Percentiles rank a stretch among this genome's conserved stretches.
phyloP scores from a whole-genome alignment of 2,329 filamentous ascomycete genomes.

The Blumeria graminis region DNA sequence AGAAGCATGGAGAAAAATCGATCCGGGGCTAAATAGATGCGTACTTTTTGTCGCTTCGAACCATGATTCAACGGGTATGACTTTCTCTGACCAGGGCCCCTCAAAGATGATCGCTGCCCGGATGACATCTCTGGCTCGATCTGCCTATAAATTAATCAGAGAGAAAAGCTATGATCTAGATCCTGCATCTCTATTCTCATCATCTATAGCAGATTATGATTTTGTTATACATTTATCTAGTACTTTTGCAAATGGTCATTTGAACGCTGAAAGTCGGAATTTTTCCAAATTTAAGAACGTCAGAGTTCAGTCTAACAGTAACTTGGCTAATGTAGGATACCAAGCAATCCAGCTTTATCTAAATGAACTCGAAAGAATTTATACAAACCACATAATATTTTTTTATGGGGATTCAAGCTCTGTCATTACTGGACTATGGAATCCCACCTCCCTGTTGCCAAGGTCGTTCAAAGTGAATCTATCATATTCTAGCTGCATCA shows the following conservation, averaged over 20 bases:
- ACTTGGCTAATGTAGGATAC: conserved; percentile 23
- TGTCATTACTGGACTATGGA: conserved; percentile 40
- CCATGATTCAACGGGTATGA: conserved; percentile 50
- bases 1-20: conserved; percentile 65
- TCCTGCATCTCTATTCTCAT: conserved; percentile 40
- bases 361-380: conserved; percentile 40
- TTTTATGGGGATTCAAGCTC: conserved; percentile 42
- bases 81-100: conserved; percentile 54
- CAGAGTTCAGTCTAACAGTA: conserved; percentile 27
- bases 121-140: conserved; percentile 59
- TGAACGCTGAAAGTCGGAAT: conserved; percentile 14
- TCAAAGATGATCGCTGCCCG: conserved; percentile 64
- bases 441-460: conserved; percentile 21
- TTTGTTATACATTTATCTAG: conserved; percentile 46
- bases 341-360: conserved; percentile 40
- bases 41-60: conserved; percentile 64
- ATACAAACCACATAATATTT: conserved; percentile 48
- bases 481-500: conserved; percentile 35
- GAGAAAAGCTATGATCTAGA: conserved; percentile 28
- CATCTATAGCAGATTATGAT: conserved; percentile 56
- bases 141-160: conserved; percentile 40
- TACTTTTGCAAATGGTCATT: conserved; percentile 15
- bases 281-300: conserved; percentile 58
- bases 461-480: conserved; percentile 46
- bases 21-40: conserved; percentile 67